Percentiles rank a stretch among this genome's conserved stretches.
phyloP scores from a whole-genome alignment of 768 basidiomycete genomes.

The Pleurotus tuber-regium region DNA sequence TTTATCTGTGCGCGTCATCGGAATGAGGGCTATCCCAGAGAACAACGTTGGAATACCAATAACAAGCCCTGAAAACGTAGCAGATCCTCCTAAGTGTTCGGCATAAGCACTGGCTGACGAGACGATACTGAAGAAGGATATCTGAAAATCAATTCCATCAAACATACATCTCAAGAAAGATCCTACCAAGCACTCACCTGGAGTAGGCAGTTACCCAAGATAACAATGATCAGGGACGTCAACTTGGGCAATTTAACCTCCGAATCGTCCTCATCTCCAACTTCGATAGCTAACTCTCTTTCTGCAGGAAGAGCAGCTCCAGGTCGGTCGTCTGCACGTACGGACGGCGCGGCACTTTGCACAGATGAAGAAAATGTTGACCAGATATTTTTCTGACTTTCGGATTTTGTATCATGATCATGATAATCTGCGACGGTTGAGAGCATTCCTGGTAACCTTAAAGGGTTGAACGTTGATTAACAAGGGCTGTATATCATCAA shows the following conservation, averaged over 20 bases:
- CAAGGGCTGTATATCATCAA: too few relatives aligned
- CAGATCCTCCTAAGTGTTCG: constrained; percentile 57
- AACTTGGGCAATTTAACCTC: constrained; percentile 47
- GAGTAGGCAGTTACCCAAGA: constrained; percentile 39
- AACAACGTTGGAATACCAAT: constrained; percentile 68
- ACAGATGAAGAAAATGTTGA: background rate
- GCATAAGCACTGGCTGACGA: constrained; percentile 66
- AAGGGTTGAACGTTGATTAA: too few relatives aligned
- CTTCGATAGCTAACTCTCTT: too few relatives aligned
- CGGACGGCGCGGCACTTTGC: background rate
- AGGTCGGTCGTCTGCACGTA: too few relatives aligned
- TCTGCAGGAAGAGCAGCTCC: too few relatives aligned
- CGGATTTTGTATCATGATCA: background rate
- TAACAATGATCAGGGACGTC: constrained; percentile 39
- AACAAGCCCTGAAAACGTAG: constrained; percentile 67
- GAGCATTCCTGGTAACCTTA: background rate
- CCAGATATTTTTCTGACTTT: background rate
- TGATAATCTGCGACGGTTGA: constrained; percentile 7
- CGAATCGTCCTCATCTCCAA: constrained; percentile 13
- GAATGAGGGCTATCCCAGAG: constrained; percentile 56
- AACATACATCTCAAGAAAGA: background rate
- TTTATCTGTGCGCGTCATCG: constrained; percentile 52
- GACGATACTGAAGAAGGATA: constrained; percentile 69
- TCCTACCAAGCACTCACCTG: constrained; percentile 34
- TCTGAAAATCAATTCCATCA: constrained; percentile 28